Evolutionary conservation across 192 early-diverging fungal genomes (phyloP).

Genomic region (Spinellus fusiger): DNA sequence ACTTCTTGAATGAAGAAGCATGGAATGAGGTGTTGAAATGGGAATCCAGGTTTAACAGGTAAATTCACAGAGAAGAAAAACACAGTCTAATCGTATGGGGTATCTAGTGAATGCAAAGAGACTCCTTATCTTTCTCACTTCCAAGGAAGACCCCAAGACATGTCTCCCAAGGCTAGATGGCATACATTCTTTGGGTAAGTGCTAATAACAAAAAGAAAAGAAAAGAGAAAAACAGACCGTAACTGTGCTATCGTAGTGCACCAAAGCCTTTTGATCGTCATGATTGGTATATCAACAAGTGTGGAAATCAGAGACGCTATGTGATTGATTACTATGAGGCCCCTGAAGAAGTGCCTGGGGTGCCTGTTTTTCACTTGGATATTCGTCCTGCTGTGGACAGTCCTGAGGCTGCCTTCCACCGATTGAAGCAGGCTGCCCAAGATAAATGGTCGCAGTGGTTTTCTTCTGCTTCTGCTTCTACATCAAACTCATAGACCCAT

Average conservation of each 20-base stretch:
- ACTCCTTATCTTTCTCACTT: slow-evolving; percentile 71
- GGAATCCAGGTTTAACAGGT: slow-evolving; percentile 67
- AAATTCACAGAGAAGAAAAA: slow-evolving; percentile 10
- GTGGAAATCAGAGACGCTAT: slow-evolving; percentile 86
- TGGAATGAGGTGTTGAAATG: slow-evolving; percentile 94
- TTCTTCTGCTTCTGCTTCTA: too few species aligned
- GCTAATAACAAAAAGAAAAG: not conserved
- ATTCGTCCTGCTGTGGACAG: slow-evolving; percentile 93
- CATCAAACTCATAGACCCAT: too few species aligned
- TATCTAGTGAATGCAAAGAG: slow-evolving; percentile 27
- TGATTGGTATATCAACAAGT: slow-evolving; percentile 92
- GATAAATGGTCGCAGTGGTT: slow-evolving; percentile 41
- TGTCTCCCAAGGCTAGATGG: slow-evolving; percentile 67
- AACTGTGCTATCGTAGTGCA: slow-evolving; percentile 41
- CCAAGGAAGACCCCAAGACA: slow-evolving; percentile 76
- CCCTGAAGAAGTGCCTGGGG: slow-evolving; percentile 53
- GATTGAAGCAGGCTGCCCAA: slow-evolving; percentile 56
- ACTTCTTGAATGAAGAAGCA: slow-evolving; percentile 93
- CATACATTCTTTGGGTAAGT: slow-evolving; percentile 61
- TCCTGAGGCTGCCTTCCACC: slow-evolving; percentile 51
- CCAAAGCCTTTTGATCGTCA: slow-evolving; percentile 94
- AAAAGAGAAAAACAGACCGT: not conserved
- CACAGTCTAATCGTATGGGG: not conserved
- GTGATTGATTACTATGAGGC: slow-evolving; percentile 97
- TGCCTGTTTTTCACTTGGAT: slow-evolving; percentile 86